Percentiles rank a stretch among this genome's conserved stretches.
These are phyloP conservation scores for Citrullus colocynthis DNA, from an alignment of 306 rosid genomes.

Conservation along the genomic window DNA sequence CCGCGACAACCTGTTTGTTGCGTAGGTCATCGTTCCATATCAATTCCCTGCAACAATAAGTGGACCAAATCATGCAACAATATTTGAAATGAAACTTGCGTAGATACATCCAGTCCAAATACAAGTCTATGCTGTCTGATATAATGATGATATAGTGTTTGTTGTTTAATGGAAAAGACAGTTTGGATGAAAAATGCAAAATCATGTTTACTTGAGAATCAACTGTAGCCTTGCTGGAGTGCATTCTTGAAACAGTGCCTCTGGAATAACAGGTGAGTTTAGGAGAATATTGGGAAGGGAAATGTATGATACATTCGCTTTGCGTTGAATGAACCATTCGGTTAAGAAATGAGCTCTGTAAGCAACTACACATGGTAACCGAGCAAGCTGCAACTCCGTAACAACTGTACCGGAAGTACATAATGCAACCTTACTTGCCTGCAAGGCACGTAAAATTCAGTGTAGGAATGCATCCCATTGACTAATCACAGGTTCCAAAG, in stretches of 20 bases:
- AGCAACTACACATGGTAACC: conserved; percentile 68
- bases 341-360: conserved; percentile 84
- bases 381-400: conserved; percentile 75
- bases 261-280: conserved; percentile 61
- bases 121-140: not conserved
- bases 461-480: not conserved
- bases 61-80: not conserved
- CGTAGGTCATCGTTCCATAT: conserved; percentile 27
- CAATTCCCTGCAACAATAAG: conserved; percentile 35
- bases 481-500: not conserved
- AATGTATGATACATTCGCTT: conserved; percentile 53
- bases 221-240: conserved; percentile 39
- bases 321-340: conserved; percentile 52
- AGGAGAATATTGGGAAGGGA: conserved; percentile 85
- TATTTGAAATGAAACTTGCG: not conserved
- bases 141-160: not conserved
- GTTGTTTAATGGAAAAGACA: not conserved
- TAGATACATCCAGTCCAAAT: not conserved
- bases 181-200: not conserved
- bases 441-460: conserved; percentile 10
- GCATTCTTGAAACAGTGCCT: conserved; percentile 64
- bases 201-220: conserved; percentile 33
- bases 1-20: conserved; percentile 52
- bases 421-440: conserved; percentile 80
- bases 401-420: conserved; percentile 90